Base-by-base conservation (phyloP, 2,329 filamentous ascomycete genomes). In the Sporothrix variecibatus region DNA sequence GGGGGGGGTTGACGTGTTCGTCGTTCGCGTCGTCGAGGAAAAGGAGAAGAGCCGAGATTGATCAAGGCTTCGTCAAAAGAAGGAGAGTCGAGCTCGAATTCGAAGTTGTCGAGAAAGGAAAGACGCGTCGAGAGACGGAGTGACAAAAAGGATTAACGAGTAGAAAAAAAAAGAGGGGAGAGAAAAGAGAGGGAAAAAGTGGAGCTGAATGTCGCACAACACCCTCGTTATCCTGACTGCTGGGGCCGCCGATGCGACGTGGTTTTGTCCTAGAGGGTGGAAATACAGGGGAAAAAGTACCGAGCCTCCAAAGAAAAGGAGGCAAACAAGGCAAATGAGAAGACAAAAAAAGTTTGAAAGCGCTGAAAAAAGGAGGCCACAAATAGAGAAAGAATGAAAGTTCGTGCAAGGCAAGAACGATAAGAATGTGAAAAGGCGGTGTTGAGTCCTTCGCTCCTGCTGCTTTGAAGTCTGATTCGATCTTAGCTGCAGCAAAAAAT, bases 401-500 rank as follows among this genome's bases (percentile, higher is more conserved):
- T 15, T 46, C 62, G 31, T 49, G 4, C 43, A 49, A 49, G 43
- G 43, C 43, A 49, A 58, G 64, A 20, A 26, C 20, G 43, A 31
- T 8, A 6, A 46, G 15, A 2, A 31, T 15, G 53, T 20, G 56
- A 74, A 74, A 74, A 74, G 58, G 72, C 72, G 72, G 72, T 73
- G 72, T 73, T 73, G 43, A 67, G 40, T 26, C 60, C 65, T 73
- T 58, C 51, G 40, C 31, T 62, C 67, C 31, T 73, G 20, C 49
- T 69, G 23, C 23, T 31, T 60, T 38, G 28, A 8, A 17, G 58
- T 58, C 5, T 23, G 26, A n/a, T 60, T 60, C 60, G 38, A 49
- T 67, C 6, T 46, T 28, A 67, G 38, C 62, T 62, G 26, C 53
- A 46, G 23, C 56, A 53, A 43, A 43, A 46, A 56, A 58, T 34